phyloP scores from a whole-genome alignment of 2,329 filamentous ascomycete species.

The Fusarium sp. region DNA sequence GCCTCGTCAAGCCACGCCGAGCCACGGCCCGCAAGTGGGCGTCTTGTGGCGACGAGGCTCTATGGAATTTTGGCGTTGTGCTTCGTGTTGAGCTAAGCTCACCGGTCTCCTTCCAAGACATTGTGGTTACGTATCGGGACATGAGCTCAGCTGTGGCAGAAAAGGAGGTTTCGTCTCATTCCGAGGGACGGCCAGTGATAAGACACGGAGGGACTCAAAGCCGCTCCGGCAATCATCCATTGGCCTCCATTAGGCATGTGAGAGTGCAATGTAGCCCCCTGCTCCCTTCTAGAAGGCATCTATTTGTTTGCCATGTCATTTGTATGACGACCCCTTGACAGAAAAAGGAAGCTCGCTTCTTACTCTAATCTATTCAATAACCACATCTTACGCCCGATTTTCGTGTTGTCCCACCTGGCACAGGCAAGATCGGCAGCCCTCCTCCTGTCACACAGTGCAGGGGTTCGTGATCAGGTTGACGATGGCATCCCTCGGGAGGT shows the following conservation, averaged over 20 bases:
- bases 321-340: background rate
- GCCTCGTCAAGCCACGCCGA: slow-evolving; percentile 14
- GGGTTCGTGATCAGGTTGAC: background rate
- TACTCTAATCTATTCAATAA: too few relatives aligned
- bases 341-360: background rate
- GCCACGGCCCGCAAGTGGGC: background rate
- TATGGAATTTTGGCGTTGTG: background rate
- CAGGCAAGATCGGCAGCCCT: background rate
- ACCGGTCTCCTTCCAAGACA: background rate
- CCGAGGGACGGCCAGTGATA: too few relatives aligned
- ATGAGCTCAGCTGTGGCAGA: background rate
- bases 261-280: too few relatives aligned
- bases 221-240: too few relatives aligned
- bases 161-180: background rate
- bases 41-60: background rate
- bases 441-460: background rate
- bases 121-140: background rate
- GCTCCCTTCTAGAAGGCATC: too few relatives aligned
- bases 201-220: too few relatives aligned
- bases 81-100: background rate
- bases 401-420: background rate
- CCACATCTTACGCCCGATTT: background rate
- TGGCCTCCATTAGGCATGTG: too few relatives aligned
- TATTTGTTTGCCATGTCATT: too few relatives aligned
- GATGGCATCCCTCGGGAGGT: background rate